Percentiles rank a stretch among this genome's conserved stretches.
These are phyloP conservation scores for Ceriops tagal DNA, from an alignment of 345 rosid genomes.

Conservation along the genomic window DNA sequence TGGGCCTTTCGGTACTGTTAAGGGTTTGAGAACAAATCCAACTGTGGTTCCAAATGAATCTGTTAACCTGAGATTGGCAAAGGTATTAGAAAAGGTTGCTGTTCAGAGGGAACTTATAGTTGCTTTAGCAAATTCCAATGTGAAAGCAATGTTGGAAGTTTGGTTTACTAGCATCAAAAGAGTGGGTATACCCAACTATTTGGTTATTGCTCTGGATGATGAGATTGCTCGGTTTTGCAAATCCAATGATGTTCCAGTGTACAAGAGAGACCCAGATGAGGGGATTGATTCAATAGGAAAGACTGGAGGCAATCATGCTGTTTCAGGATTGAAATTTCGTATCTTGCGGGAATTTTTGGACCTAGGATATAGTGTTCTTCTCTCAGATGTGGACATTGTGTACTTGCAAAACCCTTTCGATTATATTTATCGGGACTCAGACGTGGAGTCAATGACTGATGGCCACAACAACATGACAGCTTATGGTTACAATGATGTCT, in stretches of 20 bases:
- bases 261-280: conserved; percentile 25
- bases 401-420: conserved; percentile 29
- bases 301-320: conserved; percentile 29
- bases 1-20: conserved; percentile 28
- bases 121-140: conserved; percentile 31
- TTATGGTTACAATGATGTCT: conserved; percentile 28
- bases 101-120: conserved; percentile 28
- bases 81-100: conserved; percentile 23
- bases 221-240: conserved; percentile 24
- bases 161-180: conserved; percentile 28
- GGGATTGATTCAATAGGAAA: conserved; percentile 27
- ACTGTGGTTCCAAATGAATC: conserved; percentile 24
- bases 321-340: conserved; percentile 27
- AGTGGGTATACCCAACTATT: conserved; percentile 25
- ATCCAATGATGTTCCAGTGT: conserved; percentile 25
- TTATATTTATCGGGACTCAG: conserved; percentile 30
- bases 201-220: conserved; percentile 36
- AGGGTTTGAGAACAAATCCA: conserved; percentile 27
- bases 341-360: conserved; percentile 34
- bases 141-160: conserved; percentile 30
- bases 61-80: conserved; percentile 27
- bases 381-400: conserved; percentile 31
- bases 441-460: conserved; percentile 33
- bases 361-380: conserved; percentile 31
- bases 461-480: conserved; percentile 29